Evolutionary conservation across 2,329 filamentous ascomycete genomes (phyloP), one percentile per base, ranked within the genome.

Genomic region (Phaeoacremonium minimum): DNA sequence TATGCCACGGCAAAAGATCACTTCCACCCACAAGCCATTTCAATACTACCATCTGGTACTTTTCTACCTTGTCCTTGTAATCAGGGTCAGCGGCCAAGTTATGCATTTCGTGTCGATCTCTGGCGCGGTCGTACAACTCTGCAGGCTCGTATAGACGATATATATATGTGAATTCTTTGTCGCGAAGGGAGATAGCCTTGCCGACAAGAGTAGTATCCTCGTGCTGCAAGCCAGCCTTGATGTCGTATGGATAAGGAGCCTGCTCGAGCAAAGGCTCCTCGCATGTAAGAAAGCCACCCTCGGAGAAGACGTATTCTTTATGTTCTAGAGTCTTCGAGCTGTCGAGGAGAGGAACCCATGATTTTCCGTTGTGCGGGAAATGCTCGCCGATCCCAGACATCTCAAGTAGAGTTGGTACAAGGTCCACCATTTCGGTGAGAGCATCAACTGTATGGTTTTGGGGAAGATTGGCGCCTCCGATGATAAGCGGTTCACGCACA

Each of bases 191-290:
- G 1, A 69, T 57, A 1, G 63, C 60, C 33, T 69, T 70, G 0
- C 67, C 67, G 0, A 68, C 65, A 0, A 69, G 39, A 0, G 49
- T 50, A 0, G 64, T 64, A 32, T 71, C 62, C 9, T 67, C 56
- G 39, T 71, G 66, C 42, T 71, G 67, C 5, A 72, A 54, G 0
- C 48, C 52, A 0, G 56, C 57, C 41, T 71, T 71, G 31, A 71
- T 57, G 32, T 70, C 67, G 36, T 70, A 71, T 0, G 66, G 65
- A 20, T 60, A 71, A 0, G 60, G 57, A 0, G 58, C 53, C 34
- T 65, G 57, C 37, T 71, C 66, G 0, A 71, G 49, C 2, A 71
- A 48, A 2, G 66, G 67, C 35, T 71, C 67, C 35, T 71, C 66
- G 2, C 49, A 56, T 0, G 49, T 53, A 4, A 71, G 47, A 40